phyloP scores from a whole-genome alignment of 345 rosid genomes.

The Excoecaria cochinchinensis region DNA sequence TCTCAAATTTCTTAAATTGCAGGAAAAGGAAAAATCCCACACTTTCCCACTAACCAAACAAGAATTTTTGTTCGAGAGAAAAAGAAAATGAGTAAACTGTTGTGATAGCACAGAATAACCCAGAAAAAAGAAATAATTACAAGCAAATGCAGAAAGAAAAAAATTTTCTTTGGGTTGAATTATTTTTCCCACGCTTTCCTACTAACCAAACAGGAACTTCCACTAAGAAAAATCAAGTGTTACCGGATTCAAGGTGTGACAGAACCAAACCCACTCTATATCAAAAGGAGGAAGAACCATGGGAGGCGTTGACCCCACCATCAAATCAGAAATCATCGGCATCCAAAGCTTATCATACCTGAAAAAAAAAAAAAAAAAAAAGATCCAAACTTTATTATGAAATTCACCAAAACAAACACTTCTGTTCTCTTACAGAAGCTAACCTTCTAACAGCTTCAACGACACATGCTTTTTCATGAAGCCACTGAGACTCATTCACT shows the following conservation, averaged over 20 bases:
- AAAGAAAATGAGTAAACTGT: not conserved
- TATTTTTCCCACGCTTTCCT: constrained; percentile 22
- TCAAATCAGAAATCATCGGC: constrained; percentile 84
- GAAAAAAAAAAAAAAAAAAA: not conserved
- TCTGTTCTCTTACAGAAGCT: not conserved
- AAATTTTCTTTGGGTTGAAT: too few species aligned
- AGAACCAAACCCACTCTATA: constrained; percentile 97
- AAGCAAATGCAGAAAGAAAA: not conserved
- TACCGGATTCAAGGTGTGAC: constrained; percentile 87
- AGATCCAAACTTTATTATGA: too few species aligned
- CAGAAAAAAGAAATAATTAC: not conserved
- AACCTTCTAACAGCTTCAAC: constrained; percentile 81
- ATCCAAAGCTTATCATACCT: constrained; percentile 96
- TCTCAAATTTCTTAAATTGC: not conserved
- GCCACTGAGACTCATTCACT: constrained; percentile 61
- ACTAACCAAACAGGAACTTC: constrained; percentile 25
- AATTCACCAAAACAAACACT: not conserved
- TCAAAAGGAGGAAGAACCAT: constrained; percentile 84
- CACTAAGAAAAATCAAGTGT: not conserved
- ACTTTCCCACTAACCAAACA: not conserved
- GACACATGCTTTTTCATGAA: constrained; percentile 49
- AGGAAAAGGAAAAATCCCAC: not conserved
- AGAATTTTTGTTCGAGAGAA: not conserved
- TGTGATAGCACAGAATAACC: too few species aligned
- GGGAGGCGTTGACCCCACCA: constrained; percentile 57